A percentile compares a stretch with the other conserved stretches of the same genome.
Conservation (phyloP, 31 red algal species). For the Odonthalia washingtoniensis region DNA sequence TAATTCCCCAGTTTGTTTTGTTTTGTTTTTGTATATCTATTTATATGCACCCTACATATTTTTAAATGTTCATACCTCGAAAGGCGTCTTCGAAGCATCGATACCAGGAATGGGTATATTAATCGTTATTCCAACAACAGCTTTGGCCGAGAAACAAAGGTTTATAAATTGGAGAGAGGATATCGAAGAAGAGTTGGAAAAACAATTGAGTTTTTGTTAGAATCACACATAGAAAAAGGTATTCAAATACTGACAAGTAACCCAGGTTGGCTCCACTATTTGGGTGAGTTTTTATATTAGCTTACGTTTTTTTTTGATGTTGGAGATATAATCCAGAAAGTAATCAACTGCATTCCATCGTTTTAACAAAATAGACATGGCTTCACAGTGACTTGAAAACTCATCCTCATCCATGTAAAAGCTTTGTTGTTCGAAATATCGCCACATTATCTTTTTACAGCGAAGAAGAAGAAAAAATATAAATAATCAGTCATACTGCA, state of each 20-base stretch:
- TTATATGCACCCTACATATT: no score
- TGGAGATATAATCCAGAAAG: constrained; percentile 75
- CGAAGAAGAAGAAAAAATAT: neutral
- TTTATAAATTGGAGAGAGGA: no score
- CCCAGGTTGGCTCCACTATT: neutral
- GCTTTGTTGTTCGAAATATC: constrained; percentile 86
- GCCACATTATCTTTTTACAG: constrained; percentile 67
- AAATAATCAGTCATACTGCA: no score
- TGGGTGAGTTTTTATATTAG: neutral
- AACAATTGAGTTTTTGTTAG: no score
- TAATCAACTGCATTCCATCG: constrained; percentile 75
- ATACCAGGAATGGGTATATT: constrained; percentile 80
- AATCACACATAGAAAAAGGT: no score
- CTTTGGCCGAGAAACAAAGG: no score
- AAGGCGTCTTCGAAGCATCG: constrained; percentile 25
- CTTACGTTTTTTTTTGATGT: constrained; percentile 80
- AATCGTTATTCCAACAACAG: constrained; percentile 73
- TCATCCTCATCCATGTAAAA: constrained; percentile 80
- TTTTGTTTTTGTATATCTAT: no score
- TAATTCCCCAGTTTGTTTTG: no score
- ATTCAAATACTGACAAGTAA: no score
- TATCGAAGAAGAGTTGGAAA: no score
- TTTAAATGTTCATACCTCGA: constrained; percentile 51
- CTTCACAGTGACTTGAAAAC: constrained; percentile 69
- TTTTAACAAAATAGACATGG: constrained; percentile 57